Conservation (phyloP, 768 basidiomycete genomes). For the Sutorius australiensis region DNA sequence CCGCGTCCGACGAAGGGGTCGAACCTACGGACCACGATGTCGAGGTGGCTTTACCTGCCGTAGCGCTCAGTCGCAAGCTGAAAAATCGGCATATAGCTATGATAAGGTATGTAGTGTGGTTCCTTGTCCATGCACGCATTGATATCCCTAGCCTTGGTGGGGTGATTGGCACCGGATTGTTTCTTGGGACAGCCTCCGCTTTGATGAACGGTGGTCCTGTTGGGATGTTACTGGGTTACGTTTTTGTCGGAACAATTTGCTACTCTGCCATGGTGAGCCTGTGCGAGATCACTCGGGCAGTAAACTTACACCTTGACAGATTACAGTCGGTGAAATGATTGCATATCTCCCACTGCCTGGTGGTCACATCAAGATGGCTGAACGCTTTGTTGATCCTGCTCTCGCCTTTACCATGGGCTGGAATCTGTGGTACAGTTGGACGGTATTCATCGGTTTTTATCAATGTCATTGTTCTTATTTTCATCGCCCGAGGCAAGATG, state of each 20-base stretch:
- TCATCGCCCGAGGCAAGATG: conserved; percentile 1
- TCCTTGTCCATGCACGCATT: neutral
- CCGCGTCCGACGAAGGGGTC: neutral
- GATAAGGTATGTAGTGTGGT: conserved; percentile 20
- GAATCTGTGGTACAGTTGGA: conserved; percentile 39
- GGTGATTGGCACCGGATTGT: conserved; percentile 36
- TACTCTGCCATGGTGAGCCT: conserved; percentile 33
- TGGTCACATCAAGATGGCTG: conserved; percentile 43
- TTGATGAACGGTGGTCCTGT: conserved; percentile 39
- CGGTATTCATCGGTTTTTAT: conserved; percentile 9
- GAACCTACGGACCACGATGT: neutral
- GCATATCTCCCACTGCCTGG: conserved; percentile 41
- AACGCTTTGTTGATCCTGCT: conserved; percentile 41
- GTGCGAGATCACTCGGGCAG: too few relatives aligned
- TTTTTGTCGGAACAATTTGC: conserved; percentile 30
- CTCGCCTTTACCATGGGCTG: conserved; percentile 39
- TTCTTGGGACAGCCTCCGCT: conserved; percentile 27
- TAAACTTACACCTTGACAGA: conserved; percentile 2
- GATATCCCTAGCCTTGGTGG: conserved; percentile 23
- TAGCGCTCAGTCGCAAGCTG: conserved; percentile 18
- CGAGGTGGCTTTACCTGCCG: neutral
- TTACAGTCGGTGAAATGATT: conserved; percentile 40
- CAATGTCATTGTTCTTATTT: conserved; percentile 10
- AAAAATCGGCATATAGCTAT: conserved; percentile 27
- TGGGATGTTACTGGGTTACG: conserved; percentile 41